Evolutionary conservation across 2,329 filamentous ascomycete species (phyloP).

Genomic region (Thelonectria rubi): DNA sequence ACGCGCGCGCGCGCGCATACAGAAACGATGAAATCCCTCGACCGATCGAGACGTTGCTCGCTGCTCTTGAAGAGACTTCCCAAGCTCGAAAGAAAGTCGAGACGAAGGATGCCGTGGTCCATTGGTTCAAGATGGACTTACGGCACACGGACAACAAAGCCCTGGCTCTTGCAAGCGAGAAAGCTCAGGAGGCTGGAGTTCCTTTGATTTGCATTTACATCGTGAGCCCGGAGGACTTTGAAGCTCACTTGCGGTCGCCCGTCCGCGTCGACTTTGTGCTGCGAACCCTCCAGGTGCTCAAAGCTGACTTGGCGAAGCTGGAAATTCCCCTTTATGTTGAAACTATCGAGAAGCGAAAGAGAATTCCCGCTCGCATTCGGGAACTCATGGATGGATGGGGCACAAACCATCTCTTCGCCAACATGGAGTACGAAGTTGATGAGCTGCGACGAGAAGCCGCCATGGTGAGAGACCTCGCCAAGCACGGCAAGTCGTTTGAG

Average conservation of each 20-base stretch:
- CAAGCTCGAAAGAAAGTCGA: slow-evolving; percentile 60
- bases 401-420: slow-evolving; percentile 79
- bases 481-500: slow-evolving; percentile 73
- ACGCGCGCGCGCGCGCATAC: slow-evolving; percentile 79
- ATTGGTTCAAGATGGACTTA: slow-evolving; percentile 92
- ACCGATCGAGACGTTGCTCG: slow-evolving; percentile 74
- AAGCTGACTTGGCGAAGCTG: slow-evolving; percentile 71
- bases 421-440: slow-evolving; percentile 92
- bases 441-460: slow-evolving; percentile 81
- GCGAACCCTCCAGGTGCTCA: slow-evolving; percentile 73
- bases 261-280: slow-evolving; percentile 83
- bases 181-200: slow-evolving; percentile 71
- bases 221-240: slow-evolving; percentile 83
- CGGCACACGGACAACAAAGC: slow-evolving; percentile 78
- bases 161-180: slow-evolving; percentile 70
- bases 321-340: slow-evolving; percentile 83
- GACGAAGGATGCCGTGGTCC: slow-evolving; percentile 72
- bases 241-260: slow-evolving; percentile 79
- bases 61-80: slow-evolving; percentile 69
- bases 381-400: slow-evolving; percentile 76
- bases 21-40: slow-evolving; percentile 73
- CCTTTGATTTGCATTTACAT: slow-evolving; percentile 82
- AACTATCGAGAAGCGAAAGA: slow-evolving; percentile 71
- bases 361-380: slow-evolving; percentile 68
- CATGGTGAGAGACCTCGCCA: slow-evolving; percentile 68